Conservation (phyloP, 1,139 yeast genomes). For the Nadsonia commutata region DNA sequence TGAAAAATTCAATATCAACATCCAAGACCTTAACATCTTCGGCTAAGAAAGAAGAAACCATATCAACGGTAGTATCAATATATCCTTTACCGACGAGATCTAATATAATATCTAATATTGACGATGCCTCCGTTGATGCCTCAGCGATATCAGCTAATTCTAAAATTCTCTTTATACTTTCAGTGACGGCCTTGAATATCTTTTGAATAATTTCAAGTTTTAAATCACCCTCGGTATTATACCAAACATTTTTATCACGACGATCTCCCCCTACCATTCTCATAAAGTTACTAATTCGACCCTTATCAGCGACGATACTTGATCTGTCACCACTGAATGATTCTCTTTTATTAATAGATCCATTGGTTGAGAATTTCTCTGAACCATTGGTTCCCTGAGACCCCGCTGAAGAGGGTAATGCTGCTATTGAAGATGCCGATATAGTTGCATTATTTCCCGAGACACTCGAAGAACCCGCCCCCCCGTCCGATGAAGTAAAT, state of each 20-base stretch:
- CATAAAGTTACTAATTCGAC: slow-evolving; percentile 21
- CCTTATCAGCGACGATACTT: slow-evolving; percentile 12
- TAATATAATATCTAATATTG: slow-evolving; percentile 54
- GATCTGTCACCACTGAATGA: slow-evolving; percentile 1
- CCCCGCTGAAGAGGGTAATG: too few relatives aligned
- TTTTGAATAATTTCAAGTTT: slow-evolving; percentile 36
- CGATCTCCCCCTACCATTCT: slow-evolving; percentile 18
- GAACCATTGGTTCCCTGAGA: too few relatives aligned
- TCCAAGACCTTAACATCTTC: slow-evolving; percentile 23
- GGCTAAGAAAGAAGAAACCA: slow-evolving; percentile 34
- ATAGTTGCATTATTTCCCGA: too few relatives aligned
- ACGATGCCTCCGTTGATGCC: slow-evolving; percentile 45
- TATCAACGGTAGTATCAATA: slow-evolving; percentile 62
- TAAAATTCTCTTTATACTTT: slow-evolving; percentile 62
- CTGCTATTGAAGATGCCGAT: too few relatives aligned
- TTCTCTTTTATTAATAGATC: too few relatives aligned
- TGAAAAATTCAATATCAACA: slow-evolving; percentile 33
- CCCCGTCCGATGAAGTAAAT: slow-evolving; percentile 14
- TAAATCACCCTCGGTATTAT: slow-evolving; percentile 12
- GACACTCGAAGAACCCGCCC: too few relatives aligned
- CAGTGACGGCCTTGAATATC: slow-evolving; percentile 59
- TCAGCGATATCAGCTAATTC: slow-evolving; percentile 52
- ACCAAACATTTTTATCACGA: slow-evolving; percentile 1
- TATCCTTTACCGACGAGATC: slow-evolving; percentile 62
- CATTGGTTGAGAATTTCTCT: too few relatives aligned